phyloP scores from a whole-genome alignment of 1,284 basidiomycete genomes.

The Cryptococcus sp. region DNA sequence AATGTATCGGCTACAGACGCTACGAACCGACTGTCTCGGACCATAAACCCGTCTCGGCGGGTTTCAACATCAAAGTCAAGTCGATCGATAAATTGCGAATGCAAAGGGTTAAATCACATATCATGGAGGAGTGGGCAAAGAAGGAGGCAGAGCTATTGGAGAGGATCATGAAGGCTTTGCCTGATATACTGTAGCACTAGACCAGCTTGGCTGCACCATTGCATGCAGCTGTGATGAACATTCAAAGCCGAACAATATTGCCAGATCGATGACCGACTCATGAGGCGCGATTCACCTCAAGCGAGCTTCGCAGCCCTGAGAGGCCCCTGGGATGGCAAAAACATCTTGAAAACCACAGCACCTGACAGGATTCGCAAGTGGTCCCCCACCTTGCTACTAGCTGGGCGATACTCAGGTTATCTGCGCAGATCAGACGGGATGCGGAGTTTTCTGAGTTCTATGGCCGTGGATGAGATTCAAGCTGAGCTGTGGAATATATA shows the following conservation, averaged over 20 bases:
- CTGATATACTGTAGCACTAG: background rate
- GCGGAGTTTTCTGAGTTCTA: slow-evolving; percentile 41
- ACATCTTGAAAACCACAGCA: background rate
- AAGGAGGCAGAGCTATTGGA: slow-evolving; percentile 57
- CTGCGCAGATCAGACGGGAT: slow-evolving; percentile 52
- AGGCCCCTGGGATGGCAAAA: too few species aligned
- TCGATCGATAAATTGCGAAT: slow-evolving; percentile 60
- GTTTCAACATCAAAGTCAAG: slow-evolving; percentile 68
- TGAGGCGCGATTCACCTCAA: too few species aligned
- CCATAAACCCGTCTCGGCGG: slow-evolving; percentile 80
- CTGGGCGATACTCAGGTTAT: slow-evolving; percentile 50
- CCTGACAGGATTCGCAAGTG: background rate
- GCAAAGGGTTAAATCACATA: slow-evolving; percentile 55
- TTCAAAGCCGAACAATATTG: too few species aligned
- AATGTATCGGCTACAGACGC: slow-evolving; percentile 63
- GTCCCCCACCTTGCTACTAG: background rate
- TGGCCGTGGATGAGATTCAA: background rate
- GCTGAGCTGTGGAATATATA: too few species aligned
- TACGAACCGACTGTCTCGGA: slow-evolving; percentile 82
- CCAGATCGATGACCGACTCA: too few species aligned
- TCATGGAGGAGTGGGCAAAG: slow-evolving; percentile 59
- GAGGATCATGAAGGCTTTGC: slow-evolving; percentile 8
- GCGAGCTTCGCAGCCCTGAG: too few species aligned
- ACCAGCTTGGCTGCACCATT: too few species aligned
- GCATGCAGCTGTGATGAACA: too few species aligned